phyloP scores from a whole-genome alignment of 2,329 filamentous ascomycete species.

The Ophiosphaerella narmari region DNA sequence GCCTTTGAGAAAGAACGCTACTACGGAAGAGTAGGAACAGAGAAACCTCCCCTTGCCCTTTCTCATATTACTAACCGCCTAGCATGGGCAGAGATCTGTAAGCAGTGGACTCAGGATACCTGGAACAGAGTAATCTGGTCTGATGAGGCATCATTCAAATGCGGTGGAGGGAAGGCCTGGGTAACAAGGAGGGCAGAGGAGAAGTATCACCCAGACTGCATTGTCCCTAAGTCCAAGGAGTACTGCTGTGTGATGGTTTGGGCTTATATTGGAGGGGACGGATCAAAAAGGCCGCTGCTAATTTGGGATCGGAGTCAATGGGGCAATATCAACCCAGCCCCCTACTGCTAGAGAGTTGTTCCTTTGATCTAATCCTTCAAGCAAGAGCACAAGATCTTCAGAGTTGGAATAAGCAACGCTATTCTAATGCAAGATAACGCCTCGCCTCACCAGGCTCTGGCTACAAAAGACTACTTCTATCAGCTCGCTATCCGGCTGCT shows the following conservation, averaged over 20 bases:
- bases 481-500: background rate
- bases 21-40: too few species aligned
- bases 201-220: conserved; percentile 2
- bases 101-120: background rate
- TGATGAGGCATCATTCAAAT: background rate
- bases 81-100: too few species aligned
- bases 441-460: background rate
- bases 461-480: background rate
- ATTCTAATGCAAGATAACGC: conserved; percentile 6
- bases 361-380: background rate
- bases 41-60: too few species aligned
- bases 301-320: background rate
- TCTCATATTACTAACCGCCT: too few species aligned
- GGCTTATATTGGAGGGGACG: conserved; percentile 5
- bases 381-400: conserved; percentile 1
- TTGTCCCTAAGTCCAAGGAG: conserved; percentile 1
- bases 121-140: background rate
- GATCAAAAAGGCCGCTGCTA: conserved; percentile 4
- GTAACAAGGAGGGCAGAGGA: background rate
- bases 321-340: background rate
- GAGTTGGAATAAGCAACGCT: conserved; percentile 2
- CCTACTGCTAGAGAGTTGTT: background rate
- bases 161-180: too few species aligned
- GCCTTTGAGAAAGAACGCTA: too few species aligned
- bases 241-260: background rate